Conservation (phyloP, 2,329 filamentous ascomycete species). For the Elsinoe fawcettii region DNA sequence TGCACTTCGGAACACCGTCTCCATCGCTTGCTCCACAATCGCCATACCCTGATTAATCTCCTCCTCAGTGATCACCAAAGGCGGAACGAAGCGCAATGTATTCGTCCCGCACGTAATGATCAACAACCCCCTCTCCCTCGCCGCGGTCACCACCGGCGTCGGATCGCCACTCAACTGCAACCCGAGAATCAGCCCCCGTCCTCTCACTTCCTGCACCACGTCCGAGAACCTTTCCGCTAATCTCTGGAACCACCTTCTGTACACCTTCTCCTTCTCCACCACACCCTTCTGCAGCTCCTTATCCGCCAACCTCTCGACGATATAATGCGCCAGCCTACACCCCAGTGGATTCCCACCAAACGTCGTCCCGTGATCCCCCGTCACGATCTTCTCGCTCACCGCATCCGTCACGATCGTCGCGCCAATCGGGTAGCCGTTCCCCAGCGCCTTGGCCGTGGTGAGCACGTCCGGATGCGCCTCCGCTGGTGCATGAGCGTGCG, state of each 20-base stretch:
- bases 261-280: conserved; percentile 55
- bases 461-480: conserved; percentile 89
- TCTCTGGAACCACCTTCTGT: conserved; percentile 50
- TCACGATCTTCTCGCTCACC: conserved; percentile 61
- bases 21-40: conserved; percentile 64
- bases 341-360: conserved; percentile 90
- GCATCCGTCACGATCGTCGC: conserved; percentile 62
- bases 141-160: conserved; percentile 68
- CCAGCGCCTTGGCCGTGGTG: conserved; percentile 90
- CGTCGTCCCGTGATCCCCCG: conserved; percentile 85
- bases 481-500: conserved; percentile 64
- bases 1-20: conserved; percentile 42
- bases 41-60: conserved; percentile 72
- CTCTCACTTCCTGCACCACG: conserved; percentile 70
- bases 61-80: conserved; percentile 67
- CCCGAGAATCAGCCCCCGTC: conserved; percentile 77
- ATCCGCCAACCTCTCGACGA: conserved; percentile 68
- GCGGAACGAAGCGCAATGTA: conserved; percentile 85
- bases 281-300: conserved; percentile 63
- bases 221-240: conserved; percentile 58
- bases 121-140: conserved; percentile 76
- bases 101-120: conserved; percentile 91
- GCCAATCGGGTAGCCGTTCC: conserved; percentile 92
- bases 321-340: conserved; percentile 75
- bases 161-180: conserved; percentile 72